A percentile compares a stretch with the other conserved stretches of the same genome.
phyloP scores from a whole-genome alignment of 176 grass and related monocot species.

The Puccinellia tenuiflora region DNA sequence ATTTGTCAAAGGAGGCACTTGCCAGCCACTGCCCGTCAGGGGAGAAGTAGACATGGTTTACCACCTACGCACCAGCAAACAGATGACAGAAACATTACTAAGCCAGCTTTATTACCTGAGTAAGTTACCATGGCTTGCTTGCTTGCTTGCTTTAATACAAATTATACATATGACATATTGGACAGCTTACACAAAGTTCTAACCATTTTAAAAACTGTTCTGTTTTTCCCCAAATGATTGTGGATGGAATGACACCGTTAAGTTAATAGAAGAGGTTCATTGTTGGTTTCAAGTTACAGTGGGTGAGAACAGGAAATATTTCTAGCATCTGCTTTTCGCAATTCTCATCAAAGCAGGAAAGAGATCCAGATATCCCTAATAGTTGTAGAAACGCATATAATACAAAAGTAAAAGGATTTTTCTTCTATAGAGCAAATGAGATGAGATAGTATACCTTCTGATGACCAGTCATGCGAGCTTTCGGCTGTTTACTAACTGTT shows the following conservation, averaged over 20 bases:
- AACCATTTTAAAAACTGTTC: background rate
- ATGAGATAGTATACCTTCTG: conserved; percentile 60
- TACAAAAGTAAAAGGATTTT: background rate
- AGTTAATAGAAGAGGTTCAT: background rate
- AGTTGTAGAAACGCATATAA: background rate
- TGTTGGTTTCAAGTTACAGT: background rate
- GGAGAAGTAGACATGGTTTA: conserved; percentile 99
- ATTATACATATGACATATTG: background rate
- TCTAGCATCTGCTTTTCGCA: background rate
- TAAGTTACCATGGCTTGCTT: background rate
- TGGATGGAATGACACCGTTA: background rate
- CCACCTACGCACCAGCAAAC: conserved; percentile 44
- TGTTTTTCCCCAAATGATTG: background rate
- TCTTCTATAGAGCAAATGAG: background rate
- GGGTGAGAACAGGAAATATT: background rate
- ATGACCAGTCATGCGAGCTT: conserved; percentile 95
- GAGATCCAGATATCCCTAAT: background rate
- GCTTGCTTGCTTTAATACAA: background rate
- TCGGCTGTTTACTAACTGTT: conserved; percentile 62
- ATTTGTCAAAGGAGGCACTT: conserved; percentile 98
- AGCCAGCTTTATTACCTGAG: background rate
- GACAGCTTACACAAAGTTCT: background rate
- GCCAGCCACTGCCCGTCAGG: conserved; percentile 98
- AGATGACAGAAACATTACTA: background rate
- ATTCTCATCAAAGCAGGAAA: background rate